Evolutionary conservation across 495 filamentous ascomycete species (phyloP), one percentile per base, ranked within the genome.

Genomic region (Sphaerosporella brunnea): DNA sequence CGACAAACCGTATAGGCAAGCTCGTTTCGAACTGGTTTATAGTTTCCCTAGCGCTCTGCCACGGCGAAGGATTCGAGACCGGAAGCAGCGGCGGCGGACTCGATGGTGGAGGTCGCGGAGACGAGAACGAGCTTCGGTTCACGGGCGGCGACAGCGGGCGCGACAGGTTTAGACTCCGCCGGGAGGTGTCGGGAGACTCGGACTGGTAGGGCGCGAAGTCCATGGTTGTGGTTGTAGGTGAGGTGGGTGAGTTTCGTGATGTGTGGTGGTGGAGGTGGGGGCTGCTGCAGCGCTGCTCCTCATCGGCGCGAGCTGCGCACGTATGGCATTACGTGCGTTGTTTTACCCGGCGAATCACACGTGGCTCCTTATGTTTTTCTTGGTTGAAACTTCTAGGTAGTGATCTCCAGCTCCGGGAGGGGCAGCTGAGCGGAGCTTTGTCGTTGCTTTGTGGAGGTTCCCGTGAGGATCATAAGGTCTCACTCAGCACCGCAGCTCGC

Each of bases 171-270:
- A 84, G 19, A 49, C 78, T 78, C 65, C 85, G 74, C 16, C 60
- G 50, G 19, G 55, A 51, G 34, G 45, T 49, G 51, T 62, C 60
- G 8, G 55, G 60, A 16, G 55, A 53, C 26, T 62, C 52, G 46
- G 59, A 72, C 70, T 96, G 88, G 66, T 96, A 96, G 24, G 88
- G 88, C 23, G 88, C 88, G 65, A 96, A 96, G 65, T 94, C 84
- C 82, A 92, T 92, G 30, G 42, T 60, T 49, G 34, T 30, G 35
- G 4, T 30, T 9, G 28, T 15, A 3, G 43, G 24, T 15, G 16
- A 5, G 41, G 48, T 23, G 41, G 4, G 21, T 18, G 28, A 36
- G 16, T n/a, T 20, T 4, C 21, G 26, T n/a, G n/a, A n/a, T n/a
- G n/a, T n/a, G n/a, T n/a, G n/a, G n/a, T n/a, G n/a, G n/a, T n/a